These are phyloP conservation scores for Linnemannia elongata DNA, from an alignment of 192 early-diverging fungal species.

Conservation along the genomic window DNA sequence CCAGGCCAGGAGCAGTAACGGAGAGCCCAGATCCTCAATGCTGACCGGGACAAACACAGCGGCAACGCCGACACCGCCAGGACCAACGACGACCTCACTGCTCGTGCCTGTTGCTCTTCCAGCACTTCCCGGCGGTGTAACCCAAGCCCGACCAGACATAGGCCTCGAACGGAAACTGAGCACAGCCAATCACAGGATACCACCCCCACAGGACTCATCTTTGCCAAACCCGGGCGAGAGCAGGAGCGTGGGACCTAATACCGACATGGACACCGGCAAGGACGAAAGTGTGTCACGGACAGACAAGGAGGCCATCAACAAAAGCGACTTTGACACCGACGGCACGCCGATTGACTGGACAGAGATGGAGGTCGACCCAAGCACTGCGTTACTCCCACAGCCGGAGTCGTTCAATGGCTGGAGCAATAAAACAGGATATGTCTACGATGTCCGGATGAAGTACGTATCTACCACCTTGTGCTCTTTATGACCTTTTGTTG, in stretches of 20 bases:
- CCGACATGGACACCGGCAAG: background rate
- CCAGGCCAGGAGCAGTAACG: background rate
- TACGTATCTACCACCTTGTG: background rate
- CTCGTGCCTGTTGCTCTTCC: background rate
- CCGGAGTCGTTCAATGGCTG: conserved; percentile 39
- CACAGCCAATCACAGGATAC: background rate
- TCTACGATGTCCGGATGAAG: conserved; percentile 55
- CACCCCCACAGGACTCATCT: background rate
- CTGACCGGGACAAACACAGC: background rate
- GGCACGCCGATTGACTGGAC: conserved; percentile 2
- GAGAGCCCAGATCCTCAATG: background rate
- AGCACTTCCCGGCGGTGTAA: conserved; percentile 6
- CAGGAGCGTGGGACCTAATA: background rate
- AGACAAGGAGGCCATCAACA: background rate
- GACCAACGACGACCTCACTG: background rate
- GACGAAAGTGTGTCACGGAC: background rate
- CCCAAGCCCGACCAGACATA: conserved; percentile 17
- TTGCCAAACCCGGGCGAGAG: background rate
- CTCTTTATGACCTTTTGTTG: background rate
- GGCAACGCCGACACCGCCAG: background rate
- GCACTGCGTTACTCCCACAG: conserved; percentile 14
- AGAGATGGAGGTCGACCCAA: background rate
- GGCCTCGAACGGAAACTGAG: background rate
- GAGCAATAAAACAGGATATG: conserved; percentile 53
- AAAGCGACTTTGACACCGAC: background rate